These are phyloP conservation scores for Gracilaria gracilis DNA, from an alignment of 23 red algal species.

Conservation along the genomic window DNA sequence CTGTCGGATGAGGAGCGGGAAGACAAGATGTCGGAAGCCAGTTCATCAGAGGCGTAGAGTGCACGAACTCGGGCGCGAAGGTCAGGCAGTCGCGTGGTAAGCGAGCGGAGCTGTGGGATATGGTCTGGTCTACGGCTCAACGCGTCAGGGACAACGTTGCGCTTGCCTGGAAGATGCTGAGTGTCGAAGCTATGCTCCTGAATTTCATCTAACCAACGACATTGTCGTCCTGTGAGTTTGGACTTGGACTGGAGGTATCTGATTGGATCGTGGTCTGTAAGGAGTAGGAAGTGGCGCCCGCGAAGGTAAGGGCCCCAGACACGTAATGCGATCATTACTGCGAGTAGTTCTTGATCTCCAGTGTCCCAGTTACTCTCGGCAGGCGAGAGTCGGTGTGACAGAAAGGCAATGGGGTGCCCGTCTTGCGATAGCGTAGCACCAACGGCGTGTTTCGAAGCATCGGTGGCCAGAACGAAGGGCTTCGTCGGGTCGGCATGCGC, in stretches of 20 bases:
- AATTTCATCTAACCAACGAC: constrained; percentile 48
- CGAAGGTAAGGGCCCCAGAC: neutral
- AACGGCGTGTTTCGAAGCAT: neutral
- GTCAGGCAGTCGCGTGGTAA: neutral
- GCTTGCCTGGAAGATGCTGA: constrained; percentile 1
- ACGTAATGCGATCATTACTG: neutral
- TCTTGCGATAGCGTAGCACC: neutral
- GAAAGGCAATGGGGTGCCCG: neutral
- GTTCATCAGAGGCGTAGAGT: neutral
- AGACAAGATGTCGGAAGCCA: too few species aligned
- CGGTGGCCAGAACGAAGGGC: neutral
- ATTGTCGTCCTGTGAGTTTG: constrained; percentile 18
- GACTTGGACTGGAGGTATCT: constrained; percentile 35
- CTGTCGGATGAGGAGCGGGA: too few species aligned
- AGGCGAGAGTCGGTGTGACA: neutral
- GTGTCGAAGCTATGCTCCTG: constrained; percentile 28
- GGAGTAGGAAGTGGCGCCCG: neutral
- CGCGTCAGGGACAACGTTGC: constrained; percentile 13
- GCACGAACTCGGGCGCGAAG: neutral
- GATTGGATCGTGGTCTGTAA: constrained; percentile 25
- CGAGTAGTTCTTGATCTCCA: neutral
- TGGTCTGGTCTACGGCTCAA: constrained; percentile 2
- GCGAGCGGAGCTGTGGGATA: neutral
- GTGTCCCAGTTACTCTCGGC: neutral
- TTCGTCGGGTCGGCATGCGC: neutral